These are phyloP conservation scores for Astrocystis sublimbata DNA, from an alignment of 495 filamentous ascomycete species.

Conservation along the genomic window DNA sequence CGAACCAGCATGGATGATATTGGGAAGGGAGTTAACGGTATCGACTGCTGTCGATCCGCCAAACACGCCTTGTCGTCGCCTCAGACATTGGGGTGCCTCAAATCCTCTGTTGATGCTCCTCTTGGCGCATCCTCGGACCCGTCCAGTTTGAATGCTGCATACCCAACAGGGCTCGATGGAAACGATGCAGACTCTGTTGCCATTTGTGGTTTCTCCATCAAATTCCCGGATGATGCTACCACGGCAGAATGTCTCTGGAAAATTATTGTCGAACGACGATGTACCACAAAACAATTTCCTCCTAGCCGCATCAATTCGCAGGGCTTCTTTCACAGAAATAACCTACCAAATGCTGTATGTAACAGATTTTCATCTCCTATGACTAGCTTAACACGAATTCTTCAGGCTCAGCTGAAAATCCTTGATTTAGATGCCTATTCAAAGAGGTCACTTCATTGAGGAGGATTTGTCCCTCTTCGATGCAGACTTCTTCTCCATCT, in stretches of 20 bases:
- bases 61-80: neutral
- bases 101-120: neutral
- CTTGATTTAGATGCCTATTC: conserved; percentile 4
- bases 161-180: conserved; percentile 6
- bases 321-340: conserved; percentile 37
- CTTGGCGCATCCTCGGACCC: neutral
- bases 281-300: conserved; percentile 40
- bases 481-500: conserved; percentile 55
- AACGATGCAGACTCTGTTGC: conserved; percentile 17
- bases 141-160: neutral
- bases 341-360: conserved; percentile 16
- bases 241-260: conserved; percentile 40
- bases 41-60: neutral
- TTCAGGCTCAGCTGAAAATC: neutral
- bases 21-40: neutral
- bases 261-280: conserved; percentile 32
- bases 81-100: neutral
- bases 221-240: conserved; percentile 33
- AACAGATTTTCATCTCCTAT: neutral
- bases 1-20: neutral
- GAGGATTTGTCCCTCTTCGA: conserved; percentile 50
- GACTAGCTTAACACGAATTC: neutral
- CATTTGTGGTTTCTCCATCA: conserved; percentile 26
- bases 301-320: conserved; percentile 42
- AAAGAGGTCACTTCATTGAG: conserved; percentile 31